Base-by-base conservation (phyloP, 2,329 filamentous ascomycete genomes). In the Ophiocordyceps australis region DNA sequence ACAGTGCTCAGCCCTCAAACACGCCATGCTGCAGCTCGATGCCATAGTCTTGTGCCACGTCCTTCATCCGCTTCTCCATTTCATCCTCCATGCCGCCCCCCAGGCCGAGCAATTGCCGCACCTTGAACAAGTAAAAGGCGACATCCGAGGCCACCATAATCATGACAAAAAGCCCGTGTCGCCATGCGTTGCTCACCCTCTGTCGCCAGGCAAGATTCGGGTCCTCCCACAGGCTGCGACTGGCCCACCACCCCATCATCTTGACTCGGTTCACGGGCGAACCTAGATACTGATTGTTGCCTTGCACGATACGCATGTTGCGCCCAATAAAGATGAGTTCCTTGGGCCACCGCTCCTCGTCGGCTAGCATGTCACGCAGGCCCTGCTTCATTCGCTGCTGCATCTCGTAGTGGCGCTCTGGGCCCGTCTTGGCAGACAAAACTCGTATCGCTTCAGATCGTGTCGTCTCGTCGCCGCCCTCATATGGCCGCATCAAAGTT, bases 71-170 rank as follows among this genome's bases (percentile, higher is more conserved):
- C 42, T 67, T 65, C 57, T 95, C 89, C 33, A 95, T 73, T 46
- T 86, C 82, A 43, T 94, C 86, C 46, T 95, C 89, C 78, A 95
- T 89, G 0, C 85, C 85, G 8, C 72, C 64, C 0, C 85, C 82
- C 3, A 73, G 49, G 0, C 80, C 79, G 9, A 94, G 43, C 45
- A 68, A 65, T 54, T 95, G 85, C 36, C 71, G 65, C 6, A 91
- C 26, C 53, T 78, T 80, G 38, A 72, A 76, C 38, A 76, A 77
- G 47, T 78, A 91, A 47, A 93, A 98, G 9, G 76, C 68, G 0
- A 91, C 43, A 48, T 95, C 89, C 11, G 73, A 79, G 5, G 67
- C 60, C 11, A 81, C 54, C 37, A 98, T 48, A 19, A 93, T 78
- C 2, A 72, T 47, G 38, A 73, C 70, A 54, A 95, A 95, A n/a